Evolutionary conservation across 495 filamentous ascomycete species (phyloP), one percentile per base, ranked within the genome.

Genomic region (Tuber aestivum): DNA sequence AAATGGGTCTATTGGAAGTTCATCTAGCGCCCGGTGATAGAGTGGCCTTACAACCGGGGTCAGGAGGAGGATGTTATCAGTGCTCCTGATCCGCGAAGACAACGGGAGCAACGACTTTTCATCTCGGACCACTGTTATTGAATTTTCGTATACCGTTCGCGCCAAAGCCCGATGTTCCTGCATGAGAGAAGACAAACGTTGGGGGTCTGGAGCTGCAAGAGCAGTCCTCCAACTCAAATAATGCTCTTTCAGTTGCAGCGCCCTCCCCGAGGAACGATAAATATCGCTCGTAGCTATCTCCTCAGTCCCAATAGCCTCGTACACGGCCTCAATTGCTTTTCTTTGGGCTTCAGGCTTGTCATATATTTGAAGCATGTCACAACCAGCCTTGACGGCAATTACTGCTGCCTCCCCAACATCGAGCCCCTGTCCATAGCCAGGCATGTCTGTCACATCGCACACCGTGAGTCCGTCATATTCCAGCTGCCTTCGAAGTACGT

Each of bases 31-130:
- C 70, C 82, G 82, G 71, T 84, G 77, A 44, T 86, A 82, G 65
- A 85, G 84, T 65, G 86, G 87, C 20, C 84, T 82, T 65, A 90
- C 86, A 21, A 87, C 88, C 41, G 89, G 89, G 20, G 89, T 89
- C n/a, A 90, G 83, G 35, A 90, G 88, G 45, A 90, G 82, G 56
- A 91, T 82, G 50, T 88, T 85, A 77, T 89, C 87, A 42, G 85
- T 75, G 3, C 48, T 27, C 27, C 72, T 76, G 40, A 83, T 79
- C 48, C 76, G 77, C 27, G 72, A 73, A 65, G 81, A 77, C 70
- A 83, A 74, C 45, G 82, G 82, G 32, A 83, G 78, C 37, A 83
- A 69, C 16, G 69, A 72, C 45, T 81, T 76, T 74, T 84, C 83
- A 75, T 83, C 83, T 44, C 83, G 79, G 68, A 83, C 83, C 27